These are phyloP conservation scores for Teratosphaeria pseudoeucalypti DNA, from an alignment of 2,329 filamentous ascomycete genomes.

Conservation along the genomic window DNA sequence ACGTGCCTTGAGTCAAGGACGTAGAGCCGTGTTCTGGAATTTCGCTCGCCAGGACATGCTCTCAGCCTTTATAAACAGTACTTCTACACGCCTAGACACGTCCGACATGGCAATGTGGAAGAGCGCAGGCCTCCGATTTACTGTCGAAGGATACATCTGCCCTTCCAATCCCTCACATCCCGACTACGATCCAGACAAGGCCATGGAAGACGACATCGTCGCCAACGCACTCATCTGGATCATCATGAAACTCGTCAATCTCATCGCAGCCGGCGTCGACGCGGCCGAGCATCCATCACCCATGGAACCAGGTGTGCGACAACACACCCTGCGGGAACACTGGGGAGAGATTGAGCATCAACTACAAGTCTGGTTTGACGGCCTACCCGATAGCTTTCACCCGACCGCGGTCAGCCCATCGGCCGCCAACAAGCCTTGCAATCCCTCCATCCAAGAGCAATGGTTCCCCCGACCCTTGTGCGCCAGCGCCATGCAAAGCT, in stretches of 20 bases:
- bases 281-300: constrained; percentile 29
- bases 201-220: constrained; percentile 54
- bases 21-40: constrained; percentile 56
- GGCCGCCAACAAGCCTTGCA: constrained; percentile 5
- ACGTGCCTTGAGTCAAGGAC: constrained; percentile 41
- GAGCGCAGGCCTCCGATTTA: constrained; percentile 50
- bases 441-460: constrained; percentile 35
- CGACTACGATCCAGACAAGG: constrained; percentile 30
- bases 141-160: constrained; percentile 41
- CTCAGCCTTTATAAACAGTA: constrained; percentile 53
- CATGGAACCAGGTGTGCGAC: constrained; percentile 37
- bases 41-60: constrained; percentile 57
- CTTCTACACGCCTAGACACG: constrained; percentile 50
- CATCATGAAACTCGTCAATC: constrained; percentile 56
- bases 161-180: constrained; percentile 38
- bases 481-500: constrained; percentile 55
- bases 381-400: constrained; percentile 49
- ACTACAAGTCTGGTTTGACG: constrained; percentile 49
- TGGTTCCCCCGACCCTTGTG: constrained; percentile 57
- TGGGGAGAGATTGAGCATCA: constrained; percentile 48
- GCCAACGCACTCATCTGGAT: constrained; percentile 57
- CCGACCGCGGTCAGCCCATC: constrained; percentile 43
- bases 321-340: constrained; percentile 39
- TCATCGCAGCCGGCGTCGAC: constrained; percentile 48
- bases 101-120: constrained; percentile 54